A percentile compares a stretch with the other conserved stretches of the same genome.
Conservation (phyloP, 345 rosid genomes). For the Eucalyptus virginea region DNA sequence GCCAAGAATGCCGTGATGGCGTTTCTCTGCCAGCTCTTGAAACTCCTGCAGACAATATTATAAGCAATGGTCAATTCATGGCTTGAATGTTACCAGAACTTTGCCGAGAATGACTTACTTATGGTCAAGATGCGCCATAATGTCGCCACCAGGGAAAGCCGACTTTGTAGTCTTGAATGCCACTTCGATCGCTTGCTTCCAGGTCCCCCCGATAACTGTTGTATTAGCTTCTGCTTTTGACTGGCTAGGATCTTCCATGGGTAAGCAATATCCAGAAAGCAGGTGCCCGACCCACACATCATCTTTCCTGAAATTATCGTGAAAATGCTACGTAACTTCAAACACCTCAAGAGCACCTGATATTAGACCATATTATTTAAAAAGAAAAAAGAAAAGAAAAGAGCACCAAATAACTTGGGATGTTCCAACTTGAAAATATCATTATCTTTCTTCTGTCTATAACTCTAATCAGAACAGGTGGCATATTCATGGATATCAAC, state of each 20-base stretch:
- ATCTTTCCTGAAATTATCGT: constrained; percentile 37
- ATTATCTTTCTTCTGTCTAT: not conserved
- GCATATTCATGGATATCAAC: not conserved
- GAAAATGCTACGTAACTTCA: not conserved
- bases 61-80: not conserved
- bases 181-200: constrained; percentile 71
- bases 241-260: constrained; percentile 68
- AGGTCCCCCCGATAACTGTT: constrained; percentile 50
- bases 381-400: too few relatives aligned
- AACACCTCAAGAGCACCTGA: not conserved
- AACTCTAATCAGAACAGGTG: not conserved
- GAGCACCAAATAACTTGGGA: not conserved
- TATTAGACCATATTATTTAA: not conserved
- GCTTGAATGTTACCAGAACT: not conserved
- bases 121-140: constrained; percentile 90
- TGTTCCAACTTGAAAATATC: not conserved
- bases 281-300: constrained; percentile 89
- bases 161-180: constrained; percentile 63
- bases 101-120: constrained; percentile 34
- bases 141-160: constrained; percentile 80
- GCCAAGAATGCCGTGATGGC: constrained; percentile 52
- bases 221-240: constrained; percentile 16
- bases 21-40: constrained; percentile 86
- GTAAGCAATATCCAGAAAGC: constrained; percentile 82
- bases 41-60: constrained; percentile 45